Evolutionary conservation across 2,329 filamentous ascomycete genomes (phyloP).

Genomic region (Pseudogymnoascus destructans): DNA sequence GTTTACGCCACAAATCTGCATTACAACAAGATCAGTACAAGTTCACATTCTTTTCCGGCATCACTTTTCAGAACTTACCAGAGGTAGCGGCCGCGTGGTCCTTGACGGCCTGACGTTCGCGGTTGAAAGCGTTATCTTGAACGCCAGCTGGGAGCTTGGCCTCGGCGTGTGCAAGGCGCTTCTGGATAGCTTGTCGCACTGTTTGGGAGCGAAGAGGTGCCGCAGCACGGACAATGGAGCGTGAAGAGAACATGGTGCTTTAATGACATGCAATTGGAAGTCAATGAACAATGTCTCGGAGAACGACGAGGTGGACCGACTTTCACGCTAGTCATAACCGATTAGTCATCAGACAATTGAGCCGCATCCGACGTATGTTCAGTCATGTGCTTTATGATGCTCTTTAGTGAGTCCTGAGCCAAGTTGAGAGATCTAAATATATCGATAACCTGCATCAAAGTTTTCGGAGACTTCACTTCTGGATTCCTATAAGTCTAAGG

Average conservation of each 20-base stretch:
- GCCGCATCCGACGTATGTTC: background rate
- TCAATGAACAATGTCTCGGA: slow-evolving; percentile 1
- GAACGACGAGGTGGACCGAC: slow-evolving; percentile 1
- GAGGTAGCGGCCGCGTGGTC: slow-evolving; percentile 75
- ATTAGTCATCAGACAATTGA: background rate
- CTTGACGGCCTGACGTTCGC: slow-evolving; percentile 81
- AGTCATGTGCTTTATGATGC: background rate
- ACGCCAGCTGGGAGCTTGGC: slow-evolving; percentile 30
- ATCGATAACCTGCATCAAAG: background rate
- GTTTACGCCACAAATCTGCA: slow-evolving; percentile 84
- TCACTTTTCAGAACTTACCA: slow-evolving; percentile 42
- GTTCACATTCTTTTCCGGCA: background rate
- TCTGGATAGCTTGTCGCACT: slow-evolving; percentile 46
- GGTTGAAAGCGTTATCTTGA: slow-evolving; percentile 85
- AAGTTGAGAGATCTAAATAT: background rate
- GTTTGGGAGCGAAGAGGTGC: slow-evolving; percentile 44
- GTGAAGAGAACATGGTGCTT: slow-evolving; percentile 49
- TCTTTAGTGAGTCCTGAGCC: background rate
- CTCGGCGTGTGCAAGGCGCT: slow-evolving; percentile 55
- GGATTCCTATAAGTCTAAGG: background rate
- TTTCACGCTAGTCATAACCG: slow-evolving; percentile 6
- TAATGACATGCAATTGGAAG: slow-evolving; percentile 9
- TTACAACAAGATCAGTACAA: slow-evolving; percentile 26
- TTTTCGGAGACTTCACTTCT: background rate
- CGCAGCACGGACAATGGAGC: slow-evolving; percentile 44